Base-by-base conservation (phyloP, 2,329 filamentous ascomycete species). In the Aspergillus fumigatus region DNA sequence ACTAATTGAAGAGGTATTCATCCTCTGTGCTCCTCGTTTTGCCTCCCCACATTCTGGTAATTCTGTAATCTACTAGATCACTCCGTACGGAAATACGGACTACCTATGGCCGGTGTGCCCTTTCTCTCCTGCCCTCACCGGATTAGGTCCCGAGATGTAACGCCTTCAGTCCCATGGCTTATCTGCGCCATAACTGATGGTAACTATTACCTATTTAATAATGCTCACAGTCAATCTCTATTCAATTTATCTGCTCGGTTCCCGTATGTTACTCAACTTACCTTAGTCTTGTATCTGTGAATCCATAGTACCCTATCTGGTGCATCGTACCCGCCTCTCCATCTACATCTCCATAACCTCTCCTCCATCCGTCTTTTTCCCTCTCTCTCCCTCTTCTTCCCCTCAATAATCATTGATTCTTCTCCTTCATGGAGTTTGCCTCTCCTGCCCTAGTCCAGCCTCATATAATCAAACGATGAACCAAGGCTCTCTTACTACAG, bases 391-490 rank as follows among this genome's bases (percentile, higher is more conserved):
- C 29, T 54, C 47, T 35, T 23, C 26, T 50, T 25, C 47, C 29
- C 32, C 25, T 45, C 23, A 35, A 21, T 55, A 48, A 43, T 43
- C 9, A 21, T 52, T 9, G 8, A 2, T 27, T 27, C 26, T 40
- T 32, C 53, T 35, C 50, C 49, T 26, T 50, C 41, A 38, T 53
- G 49, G 43, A 51, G 26, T 48, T 45, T 50, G 47, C 47, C 32
- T 49, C 51, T 41, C 17, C 38, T 21, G 17, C 48, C 50, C 35
- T 14, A 29, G 50, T 21, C 53, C 23, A 40, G 8, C n/a, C 6
- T 29, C 26, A 23, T 59, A 38, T 52, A 58, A 50, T 40, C 62
- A 59, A 63, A 69, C 60, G 60, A 73, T 73, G 70, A 62, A 67
- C 56, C 62, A 45, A 57, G 53, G 51, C 57, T 66, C 56, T 45